Base-by-base conservation (phyloP, 768 basidiomycete genomes). In the Psilocybe tampanensis region DNA sequence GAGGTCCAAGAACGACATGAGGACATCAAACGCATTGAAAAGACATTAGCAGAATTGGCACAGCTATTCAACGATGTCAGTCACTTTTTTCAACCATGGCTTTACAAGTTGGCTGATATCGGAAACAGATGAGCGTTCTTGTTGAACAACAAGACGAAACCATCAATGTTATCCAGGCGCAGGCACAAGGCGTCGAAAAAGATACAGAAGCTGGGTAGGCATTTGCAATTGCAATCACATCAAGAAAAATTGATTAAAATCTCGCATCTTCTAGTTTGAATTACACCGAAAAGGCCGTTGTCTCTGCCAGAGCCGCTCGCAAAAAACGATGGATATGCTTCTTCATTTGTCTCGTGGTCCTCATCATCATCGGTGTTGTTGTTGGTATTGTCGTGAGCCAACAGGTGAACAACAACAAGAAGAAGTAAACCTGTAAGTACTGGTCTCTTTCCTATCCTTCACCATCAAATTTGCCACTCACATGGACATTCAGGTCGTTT, bases 291-390 rank as follows among this genome's bases (percentile, higher is more conserved):
- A 91, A 90, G 66, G 96, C 95, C 7, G 90, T 98, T 51, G 78
- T 74, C 34, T 93, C 90, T 34, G 96, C 96, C 19, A 83, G 90
- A 26, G 83, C 89, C 29, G 96, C 96, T 19, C 87, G 96, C 58
- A 93, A 89, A 74, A 98, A 96, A 83, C 87, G 95, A 66, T 97
- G 95, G 94, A 95, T 96, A 70, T 98, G 95, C 76, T 96, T 96
- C 80, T 69, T 85, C 74, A 85, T 94, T 58, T 68, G 73, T 54
- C 66, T 95, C 54, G 67, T 92, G 56, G 66, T 94, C 52, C 76
- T 89, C 56, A 82, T 87, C 60, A 82, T 92, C 47, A 77, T 85
- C 44, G 87, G 82, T 44, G 78, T 90, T 50, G 76, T 92, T 26
- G 75, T 83, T 23, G 86, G 81, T 5, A 77, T 86, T 29, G 80